A percentile compares a stretch with the other conserved stretches of the same genome.
Conservation (phyloP, 768 basidiomycete species). For the Collybiopsis luxurians region DNA sequence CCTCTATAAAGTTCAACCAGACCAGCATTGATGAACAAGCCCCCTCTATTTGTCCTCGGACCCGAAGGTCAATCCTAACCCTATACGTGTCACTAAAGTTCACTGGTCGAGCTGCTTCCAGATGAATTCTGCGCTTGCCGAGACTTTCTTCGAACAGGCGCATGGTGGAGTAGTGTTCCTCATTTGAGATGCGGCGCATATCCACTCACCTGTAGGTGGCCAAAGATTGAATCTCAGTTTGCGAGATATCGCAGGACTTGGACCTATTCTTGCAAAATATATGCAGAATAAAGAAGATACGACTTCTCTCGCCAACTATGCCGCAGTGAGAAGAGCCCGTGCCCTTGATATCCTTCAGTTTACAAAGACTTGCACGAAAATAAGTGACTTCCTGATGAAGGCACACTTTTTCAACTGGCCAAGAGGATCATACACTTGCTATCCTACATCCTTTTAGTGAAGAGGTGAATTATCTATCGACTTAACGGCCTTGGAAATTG, state of each 20-base stretch:
- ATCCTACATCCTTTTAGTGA: neutral
- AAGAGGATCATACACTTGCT: neutral
- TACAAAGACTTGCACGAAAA: neutral
- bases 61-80: neutral
- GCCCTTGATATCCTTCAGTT: neutral
- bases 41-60: neutral
- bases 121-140: neutral
- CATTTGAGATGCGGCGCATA: conserved; percentile 41
- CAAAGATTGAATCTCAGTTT: conserved; percentile 60
- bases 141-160: neutral
- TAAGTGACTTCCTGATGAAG: neutral
- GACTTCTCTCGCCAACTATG: neutral
- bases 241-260: conserved; percentile 48
- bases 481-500: neutral
- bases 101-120: neutral
- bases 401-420: neutral
- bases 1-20: neutral
- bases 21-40: neutral
- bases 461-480: neutral
- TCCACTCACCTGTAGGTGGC: conserved; percentile 53
- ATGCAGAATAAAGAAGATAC: neutral
- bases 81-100: neutral
- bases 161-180: neutral
- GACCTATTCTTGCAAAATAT: conserved; percentile 35
- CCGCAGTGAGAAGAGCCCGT: neutral